These are phyloP conservation scores for Marasmius oreades DNA, from an alignment of 1,284 basidiomycete genomes.

Conservation along the genomic window DNA sequence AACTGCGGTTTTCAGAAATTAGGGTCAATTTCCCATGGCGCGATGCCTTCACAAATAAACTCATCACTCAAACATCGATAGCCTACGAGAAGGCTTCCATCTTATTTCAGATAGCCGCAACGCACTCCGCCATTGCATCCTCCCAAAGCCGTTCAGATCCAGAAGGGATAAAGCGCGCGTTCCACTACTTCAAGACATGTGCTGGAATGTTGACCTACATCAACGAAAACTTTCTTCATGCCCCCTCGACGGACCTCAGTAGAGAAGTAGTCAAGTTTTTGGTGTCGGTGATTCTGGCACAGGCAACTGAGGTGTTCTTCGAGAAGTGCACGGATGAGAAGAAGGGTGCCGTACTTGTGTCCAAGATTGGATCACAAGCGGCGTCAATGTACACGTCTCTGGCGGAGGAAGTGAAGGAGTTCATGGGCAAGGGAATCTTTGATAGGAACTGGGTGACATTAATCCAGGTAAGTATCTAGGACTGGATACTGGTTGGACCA, in stretches of 20 bases:
- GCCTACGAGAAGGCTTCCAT: constrained; percentile 98
- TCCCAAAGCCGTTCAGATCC: constrained; percentile 82
- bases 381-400: constrained; percentile 79
- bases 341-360: constrained; percentile 76
- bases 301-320: constrained; percentile 95
- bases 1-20: constrained; percentile 95
- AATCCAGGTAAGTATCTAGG: constrained; percentile 56
- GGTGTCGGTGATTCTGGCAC: constrained; percentile 82
- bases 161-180: constrained; percentile 94
- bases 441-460: constrained; percentile 93
- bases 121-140: constrained; percentile 87
- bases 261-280: constrained; percentile 94
- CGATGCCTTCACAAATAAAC: constrained; percentile 94
- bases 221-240: constrained; percentile 99
- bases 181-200: constrained; percentile 89
- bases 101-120: constrained; percentile 94
- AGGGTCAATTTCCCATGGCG: constrained; percentile 95
- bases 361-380: constrained; percentile 85
- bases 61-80: constrained; percentile 92
- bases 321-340: constrained; percentile 94
- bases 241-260: constrained; percentile 95
- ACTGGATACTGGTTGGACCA: constrained; percentile 1
- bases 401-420: constrained; percentile 91
- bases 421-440: constrained; percentile 92
- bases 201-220: constrained; percentile 99